A percentile compares a stretch with the other conserved stretches of the same genome.
These are phyloP conservation scores for Fagus sylvatica DNA, from an alignment of 306 rosid species.

Conservation along the genomic window DNA sequence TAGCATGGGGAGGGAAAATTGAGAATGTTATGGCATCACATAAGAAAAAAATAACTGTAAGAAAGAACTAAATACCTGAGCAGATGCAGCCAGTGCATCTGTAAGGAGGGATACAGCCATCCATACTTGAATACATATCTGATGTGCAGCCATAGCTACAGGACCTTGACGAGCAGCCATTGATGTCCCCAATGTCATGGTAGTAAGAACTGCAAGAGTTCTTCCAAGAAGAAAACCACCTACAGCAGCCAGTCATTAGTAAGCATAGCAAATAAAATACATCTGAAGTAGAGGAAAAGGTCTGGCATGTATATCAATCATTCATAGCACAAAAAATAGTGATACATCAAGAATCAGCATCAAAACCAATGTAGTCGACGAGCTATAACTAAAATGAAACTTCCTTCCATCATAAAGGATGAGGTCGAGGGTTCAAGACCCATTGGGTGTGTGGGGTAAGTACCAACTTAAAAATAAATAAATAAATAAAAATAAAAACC, in stretches of 20 bases:
- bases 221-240: conserved; percentile 94
- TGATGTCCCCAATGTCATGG: conserved; percentile 88
- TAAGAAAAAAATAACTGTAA: conserved; percentile 10
- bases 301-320: not conserved
- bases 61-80: conserved; percentile 59
- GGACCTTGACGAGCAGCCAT: conserved; percentile 99
- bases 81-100: conserved; percentile 83
- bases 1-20: conserved; percentile 3
- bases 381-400: no score
- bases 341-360: not conserved
- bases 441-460: no score
- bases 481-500: no score
- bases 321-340: not conserved
- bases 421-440: no score
- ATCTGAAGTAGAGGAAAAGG: conserved; percentile 25
- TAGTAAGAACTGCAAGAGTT: conserved; percentile 84
- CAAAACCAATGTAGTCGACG: not conserved
- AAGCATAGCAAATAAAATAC: conserved; percentile 18
- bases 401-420: no score
- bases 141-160: conserved; percentile 98
- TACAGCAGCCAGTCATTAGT: conserved; percentile 39
- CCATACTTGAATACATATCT: conserved; percentile 98
- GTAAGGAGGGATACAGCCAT: conserved; percentile 94
- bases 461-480: no score
- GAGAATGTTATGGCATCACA: conserved; percentile 10